phyloP scores from a whole-genome alignment of 768 basidiomycete genomes.

The Panaeolus cyanescens region DNA sequence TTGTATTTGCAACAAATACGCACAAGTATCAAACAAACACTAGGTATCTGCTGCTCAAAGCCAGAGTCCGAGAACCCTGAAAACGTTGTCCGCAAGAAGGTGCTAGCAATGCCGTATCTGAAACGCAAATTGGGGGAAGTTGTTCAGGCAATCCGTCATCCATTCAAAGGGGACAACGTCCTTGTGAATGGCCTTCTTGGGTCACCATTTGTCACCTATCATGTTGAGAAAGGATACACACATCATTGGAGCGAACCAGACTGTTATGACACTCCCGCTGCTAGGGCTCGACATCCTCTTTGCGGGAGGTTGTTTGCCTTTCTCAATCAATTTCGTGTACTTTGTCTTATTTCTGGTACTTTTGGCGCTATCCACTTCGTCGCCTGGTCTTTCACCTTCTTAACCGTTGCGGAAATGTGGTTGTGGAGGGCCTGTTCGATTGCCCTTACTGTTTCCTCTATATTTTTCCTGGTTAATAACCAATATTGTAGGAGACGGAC shows the following conservation, averaged over 20 bases:
- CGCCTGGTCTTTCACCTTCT: conserved; percentile 13
- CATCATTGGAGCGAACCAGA: neutral
- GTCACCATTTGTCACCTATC: neutral
- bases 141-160: neutral
- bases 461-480: neutral
- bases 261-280: neutral
- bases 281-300: neutral
- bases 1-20: too few species aligned
- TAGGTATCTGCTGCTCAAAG: too few species aligned
- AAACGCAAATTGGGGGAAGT: neutral
- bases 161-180: neutral
- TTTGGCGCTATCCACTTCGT: conserved; percentile 18
- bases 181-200: neutral
- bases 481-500: neutral
- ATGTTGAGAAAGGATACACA: neutral
- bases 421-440: conserved; percentile 6
- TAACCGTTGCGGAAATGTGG: conserved; percentile 2
- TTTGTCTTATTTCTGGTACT: conserved; percentile 1
- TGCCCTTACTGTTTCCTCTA: neutral
- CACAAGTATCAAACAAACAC: too few species aligned
- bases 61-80: too few species aligned
- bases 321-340: neutral
- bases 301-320: neutral
- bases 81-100: too few species aligned
- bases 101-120: neutral